A percentile compares a stretch with the other conserved stretches of the same genome.
These are phyloP conservation scores for Colletotrichum sp. DNA, from an alignment of 2,329 filamentous ascomycete genomes.

Conservation along the genomic window DNA sequence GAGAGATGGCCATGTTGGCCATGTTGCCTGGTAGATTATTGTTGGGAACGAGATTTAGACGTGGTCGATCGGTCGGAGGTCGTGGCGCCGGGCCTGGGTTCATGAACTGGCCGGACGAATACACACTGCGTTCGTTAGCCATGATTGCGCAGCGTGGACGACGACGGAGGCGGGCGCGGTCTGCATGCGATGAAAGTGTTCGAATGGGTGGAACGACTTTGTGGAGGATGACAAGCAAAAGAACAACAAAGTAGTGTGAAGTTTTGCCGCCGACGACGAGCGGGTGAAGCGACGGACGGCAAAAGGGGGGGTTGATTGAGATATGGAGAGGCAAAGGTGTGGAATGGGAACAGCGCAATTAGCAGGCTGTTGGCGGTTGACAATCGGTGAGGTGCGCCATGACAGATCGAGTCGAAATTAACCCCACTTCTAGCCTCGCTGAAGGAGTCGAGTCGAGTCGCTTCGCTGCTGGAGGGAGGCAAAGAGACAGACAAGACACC, in stretches of 20 bases:
- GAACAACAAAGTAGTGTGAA: background rate
- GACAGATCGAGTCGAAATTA: constrained; percentile 23
- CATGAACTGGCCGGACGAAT: constrained; percentile 79
- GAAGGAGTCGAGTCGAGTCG: constrained; percentile 8
- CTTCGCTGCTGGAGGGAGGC: background rate
- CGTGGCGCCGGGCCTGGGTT: constrained; percentile 94
- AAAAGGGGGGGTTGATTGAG: constrained; percentile 6
- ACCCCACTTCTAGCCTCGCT: constrained; percentile 28
- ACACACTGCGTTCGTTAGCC: constrained; percentile 50
- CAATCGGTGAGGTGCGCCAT: constrained; percentile 17
- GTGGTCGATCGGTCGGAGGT: constrained; percentile 83
- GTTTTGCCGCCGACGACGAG: background rate
- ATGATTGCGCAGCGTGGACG: constrained; percentile 26
- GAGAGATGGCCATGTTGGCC: constrained; percentile 79
- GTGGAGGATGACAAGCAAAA: constrained; percentile 2
- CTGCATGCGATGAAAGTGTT: constrained; percentile 15
- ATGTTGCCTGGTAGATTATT: constrained; percentile 78
- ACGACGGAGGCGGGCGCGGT: background rate
- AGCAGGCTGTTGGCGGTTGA: constrained; percentile 19
- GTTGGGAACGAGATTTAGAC: constrained; percentile 80
- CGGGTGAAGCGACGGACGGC: background rate
- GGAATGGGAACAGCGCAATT: constrained; percentile 19
- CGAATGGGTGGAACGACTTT: background rate
- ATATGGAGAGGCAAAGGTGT: constrained; percentile 1
- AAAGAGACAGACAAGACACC: background rate